Conservation (phyloP, 352 stramenopile genomes). For the Phytopythium cucurbitacearum region DNA sequence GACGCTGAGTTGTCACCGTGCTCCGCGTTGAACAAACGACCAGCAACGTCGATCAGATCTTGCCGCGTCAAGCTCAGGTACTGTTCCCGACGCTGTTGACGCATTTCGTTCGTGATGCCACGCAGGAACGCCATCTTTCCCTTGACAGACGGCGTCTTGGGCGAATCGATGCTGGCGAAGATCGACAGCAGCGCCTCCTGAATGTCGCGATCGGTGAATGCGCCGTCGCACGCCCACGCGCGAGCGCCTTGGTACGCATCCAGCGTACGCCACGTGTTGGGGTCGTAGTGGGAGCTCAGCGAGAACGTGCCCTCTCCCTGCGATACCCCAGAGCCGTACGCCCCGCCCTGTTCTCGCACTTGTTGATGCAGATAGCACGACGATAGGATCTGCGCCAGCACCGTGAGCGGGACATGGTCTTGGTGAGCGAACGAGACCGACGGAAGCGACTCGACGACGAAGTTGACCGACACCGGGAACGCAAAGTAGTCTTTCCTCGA, state of each 20-base stretch:
- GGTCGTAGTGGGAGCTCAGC: constrained; percentile 83
- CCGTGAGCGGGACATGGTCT: constrained; percentile 70
- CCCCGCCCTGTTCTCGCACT: constrained; percentile 74
- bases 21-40: constrained; percentile 34
- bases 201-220: constrained; percentile 69
- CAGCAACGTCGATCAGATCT: constrained; percentile 47
- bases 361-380: constrained; percentile 82
- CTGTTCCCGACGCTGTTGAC: constrained; percentile 62
- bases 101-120: constrained; percentile 83
- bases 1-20: constrained; percentile 15
- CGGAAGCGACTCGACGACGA: constrained; percentile 71
- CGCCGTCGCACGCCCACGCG: constrained; percentile 39
- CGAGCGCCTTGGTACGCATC: constrained; percentile 60
- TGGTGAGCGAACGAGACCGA: constrained; percentile 68
- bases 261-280: constrained; percentile 77
- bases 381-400: constrained; percentile 80
- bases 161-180: constrained; percentile 73
- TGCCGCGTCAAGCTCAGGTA: constrained; percentile 44
- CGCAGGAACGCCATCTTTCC: constrained; percentile 74
- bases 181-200: constrained; percentile 78
- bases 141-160: constrained; percentile 69
- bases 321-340: constrained; percentile 67
- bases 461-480: constrained; percentile 80
- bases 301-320: constrained; percentile 78
- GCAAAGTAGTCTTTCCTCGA: constrained; percentile 59